Conservation (phyloP, 441 rosid genomes). For the Pelargonium cotyledonis region DNA sequence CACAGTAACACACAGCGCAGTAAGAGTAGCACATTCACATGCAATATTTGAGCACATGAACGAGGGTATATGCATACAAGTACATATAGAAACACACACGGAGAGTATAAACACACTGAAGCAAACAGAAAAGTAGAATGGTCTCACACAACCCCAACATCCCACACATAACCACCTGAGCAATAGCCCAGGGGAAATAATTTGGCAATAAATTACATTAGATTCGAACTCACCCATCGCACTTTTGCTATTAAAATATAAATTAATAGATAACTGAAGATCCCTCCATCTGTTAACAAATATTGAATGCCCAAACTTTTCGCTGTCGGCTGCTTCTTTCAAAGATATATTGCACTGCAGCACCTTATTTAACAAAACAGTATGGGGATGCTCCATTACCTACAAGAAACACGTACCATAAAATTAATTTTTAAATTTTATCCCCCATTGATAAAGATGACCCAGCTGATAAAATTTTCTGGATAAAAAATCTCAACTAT, state of each 20-base stretch:
- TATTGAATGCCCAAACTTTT: conserved; percentile 33
- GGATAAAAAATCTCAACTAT: neutral
- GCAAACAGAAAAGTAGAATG: too few species aligned
- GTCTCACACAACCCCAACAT: neutral
- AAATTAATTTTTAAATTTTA: too few species aligned
- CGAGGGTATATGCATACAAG: too few species aligned
- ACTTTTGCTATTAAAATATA: conserved; percentile 74
- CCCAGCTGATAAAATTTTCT: too few species aligned
- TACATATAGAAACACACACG: too few species aligned
- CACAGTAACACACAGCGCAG: neutral
- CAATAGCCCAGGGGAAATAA: neutral
- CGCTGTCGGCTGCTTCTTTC: conserved; percentile 48
- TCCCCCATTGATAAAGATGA: too few species aligned
- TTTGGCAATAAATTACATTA: conserved; percentile 3
- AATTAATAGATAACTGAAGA: conserved; percentile 77
- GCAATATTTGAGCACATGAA: too few species aligned
- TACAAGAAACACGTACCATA: conserved; percentile 20
- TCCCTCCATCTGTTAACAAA: conserved; percentile 62
- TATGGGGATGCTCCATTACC: conserved; percentile 96
- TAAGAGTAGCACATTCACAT: too few species aligned
- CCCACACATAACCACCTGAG: neutral
- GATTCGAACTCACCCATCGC: conserved; percentile 45
- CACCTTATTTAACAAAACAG: conserved; percentile 66
- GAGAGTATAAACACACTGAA: too few species aligned
- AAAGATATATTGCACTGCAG: conserved; percentile 56